Evolutionary conservation across 495 filamentous ascomycete species (phyloP).

Genomic region (Trichoderma orchidacearum): DNA sequence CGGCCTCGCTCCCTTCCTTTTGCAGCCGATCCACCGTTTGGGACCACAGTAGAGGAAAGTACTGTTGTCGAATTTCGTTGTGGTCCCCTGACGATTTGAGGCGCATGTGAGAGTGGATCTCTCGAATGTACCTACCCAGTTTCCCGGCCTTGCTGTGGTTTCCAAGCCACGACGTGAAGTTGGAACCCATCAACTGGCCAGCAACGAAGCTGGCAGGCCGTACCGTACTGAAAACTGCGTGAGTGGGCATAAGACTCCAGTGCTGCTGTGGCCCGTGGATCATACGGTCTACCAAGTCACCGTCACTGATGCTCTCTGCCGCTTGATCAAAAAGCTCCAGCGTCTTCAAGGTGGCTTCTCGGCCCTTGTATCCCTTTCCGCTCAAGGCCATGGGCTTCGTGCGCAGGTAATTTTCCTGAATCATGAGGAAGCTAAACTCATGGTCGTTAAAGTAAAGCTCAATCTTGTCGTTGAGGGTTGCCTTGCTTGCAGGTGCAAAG

Average conservation of each 20-base stretch:
- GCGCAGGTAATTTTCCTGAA: slow-evolving; percentile 93
- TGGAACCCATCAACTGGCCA: slow-evolving; percentile 49
- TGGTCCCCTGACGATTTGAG: slow-evolving; percentile 84
- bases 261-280: slow-evolving; percentile 97
- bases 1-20: slow-evolving; percentile 57
- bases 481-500: slow-evolving; percentile 67
- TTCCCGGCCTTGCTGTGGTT: slow-evolving; percentile 89
- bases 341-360: slow-evolving; percentile 59
- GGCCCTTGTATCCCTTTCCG: slow-evolving; percentile 35
- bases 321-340: slow-evolving; percentile 78
- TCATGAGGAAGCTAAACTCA: slow-evolving; percentile 91
- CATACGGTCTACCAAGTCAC: slow-evolving; percentile 93
- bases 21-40: slow-evolving; percentile 59
- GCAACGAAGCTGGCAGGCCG: slow-evolving; percentile 80
- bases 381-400: slow-evolving; percentile 56
- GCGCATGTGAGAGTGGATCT: slow-evolving; percentile 95
- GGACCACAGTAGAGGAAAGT: slow-evolving; percentile 81
- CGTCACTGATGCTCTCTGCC: slow-evolving; percentile 90
- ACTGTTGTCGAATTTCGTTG: slow-evolving; percentile 87
- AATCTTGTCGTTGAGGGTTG: slow-evolving; percentile 89
- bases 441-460: slow-evolving; percentile 99
- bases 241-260: slow-evolving; percentile 94
- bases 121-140: slow-evolving; percentile 72
- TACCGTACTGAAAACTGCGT: slow-evolving; percentile 95
- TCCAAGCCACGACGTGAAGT: slow-evolving; percentile 83